These are phyloP conservation scores for Yamadazyma nakazawae DNA, from an alignment of 805 yeast genomes.

Conservation along the genomic window DNA sequence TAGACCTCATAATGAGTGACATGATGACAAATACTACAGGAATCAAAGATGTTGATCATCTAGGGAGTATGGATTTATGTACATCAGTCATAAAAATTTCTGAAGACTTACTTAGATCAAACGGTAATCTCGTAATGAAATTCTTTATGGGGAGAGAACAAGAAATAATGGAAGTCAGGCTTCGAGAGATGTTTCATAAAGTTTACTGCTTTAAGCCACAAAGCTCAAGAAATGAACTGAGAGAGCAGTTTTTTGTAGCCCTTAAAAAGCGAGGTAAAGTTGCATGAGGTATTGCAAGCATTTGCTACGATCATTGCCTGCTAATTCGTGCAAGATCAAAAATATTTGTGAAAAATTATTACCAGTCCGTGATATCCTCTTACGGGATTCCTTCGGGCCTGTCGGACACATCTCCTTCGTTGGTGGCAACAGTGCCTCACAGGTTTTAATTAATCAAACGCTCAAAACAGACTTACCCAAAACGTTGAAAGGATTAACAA, in stretches of 20 bases:
- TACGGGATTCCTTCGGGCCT: not conserved
- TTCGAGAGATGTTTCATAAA: constrained; percentile 54
- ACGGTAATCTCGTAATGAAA: constrained; percentile 79
- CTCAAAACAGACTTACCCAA: not conserved
- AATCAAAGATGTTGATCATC: constrained; percentile 73
- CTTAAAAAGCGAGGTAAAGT: constrained; percentile 34
- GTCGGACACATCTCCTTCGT: not conserved
- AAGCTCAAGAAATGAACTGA: constrained; percentile 75
- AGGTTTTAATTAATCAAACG: not conserved
- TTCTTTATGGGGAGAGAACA: constrained; percentile 85
- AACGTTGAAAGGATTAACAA: not conserved
- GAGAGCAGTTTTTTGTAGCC: constrained; percentile 80
- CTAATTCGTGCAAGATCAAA: too few relatives aligned
- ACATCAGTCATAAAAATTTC: constrained; percentile 85
- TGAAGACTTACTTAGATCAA: constrained; percentile 60
- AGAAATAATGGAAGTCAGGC: constrained; percentile 51
- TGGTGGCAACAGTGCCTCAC: not conserved
- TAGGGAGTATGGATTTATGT: constrained; percentile 83
- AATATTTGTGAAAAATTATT: not conserved
- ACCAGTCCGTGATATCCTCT: not conserved
- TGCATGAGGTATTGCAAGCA: not conserved
- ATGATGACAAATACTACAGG: constrained; percentile 97
- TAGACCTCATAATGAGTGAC: constrained; percentile 55
- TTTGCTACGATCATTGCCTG: not conserved
- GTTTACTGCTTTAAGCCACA: constrained; percentile 76